A percentile compares a stretch with the other conserved stretches of the same genome.
Conservation (phyloP, 2,329 filamentous ascomycete species). For the Ophiostoma populinum region DNA sequence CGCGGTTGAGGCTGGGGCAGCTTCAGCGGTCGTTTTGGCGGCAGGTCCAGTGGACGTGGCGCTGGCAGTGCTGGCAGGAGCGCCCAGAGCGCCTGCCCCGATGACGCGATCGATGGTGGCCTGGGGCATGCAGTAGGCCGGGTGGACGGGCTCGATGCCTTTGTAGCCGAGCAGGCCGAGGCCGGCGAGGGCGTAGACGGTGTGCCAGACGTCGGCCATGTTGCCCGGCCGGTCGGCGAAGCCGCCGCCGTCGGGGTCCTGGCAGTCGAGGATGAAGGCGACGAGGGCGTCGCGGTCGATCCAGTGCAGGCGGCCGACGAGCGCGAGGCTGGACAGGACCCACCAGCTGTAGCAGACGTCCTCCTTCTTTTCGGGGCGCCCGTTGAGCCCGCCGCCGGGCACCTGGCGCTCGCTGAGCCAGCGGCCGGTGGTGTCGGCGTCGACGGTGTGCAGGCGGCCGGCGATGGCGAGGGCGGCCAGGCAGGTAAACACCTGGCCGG, state of each 20-base stretch:
- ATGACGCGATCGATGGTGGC: constrained; percentile 43
- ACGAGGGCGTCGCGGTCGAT: constrained; percentile 70
- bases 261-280: constrained; percentile 70
- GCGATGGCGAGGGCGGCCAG: constrained; percentile 75
- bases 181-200: constrained; percentile 73
- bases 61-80: constrained; percentile 7
- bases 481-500: constrained; percentile 91
- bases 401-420: constrained; percentile 93
- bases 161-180: constrained; percentile 68
- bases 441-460: constrained; percentile 61
- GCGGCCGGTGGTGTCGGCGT: constrained; percentile 63
- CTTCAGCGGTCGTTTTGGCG: not conserved
- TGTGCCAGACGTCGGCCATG: constrained; percentile 97
- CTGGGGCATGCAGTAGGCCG: constrained; percentile 72
- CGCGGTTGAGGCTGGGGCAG: too few relatives aligned
- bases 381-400: constrained; percentile 76
- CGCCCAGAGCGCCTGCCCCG: constrained; percentile 23
- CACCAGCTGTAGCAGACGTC: constrained; percentile 99
- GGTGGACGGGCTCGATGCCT: constrained; percentile 65
- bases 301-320: constrained; percentile 81
- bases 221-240: constrained; percentile 82
- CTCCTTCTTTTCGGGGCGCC: constrained; percentile 83
- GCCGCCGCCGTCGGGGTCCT: constrained; percentile 71
- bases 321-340: constrained; percentile 82
- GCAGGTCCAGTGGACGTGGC: constrained; percentile 1